Evolutionary conservation across 768 basidiomycete genomes (phyloP), one percentile per base, ranked within the genome.

Genomic region (Tylopilus vinaceipallidus): DNA sequence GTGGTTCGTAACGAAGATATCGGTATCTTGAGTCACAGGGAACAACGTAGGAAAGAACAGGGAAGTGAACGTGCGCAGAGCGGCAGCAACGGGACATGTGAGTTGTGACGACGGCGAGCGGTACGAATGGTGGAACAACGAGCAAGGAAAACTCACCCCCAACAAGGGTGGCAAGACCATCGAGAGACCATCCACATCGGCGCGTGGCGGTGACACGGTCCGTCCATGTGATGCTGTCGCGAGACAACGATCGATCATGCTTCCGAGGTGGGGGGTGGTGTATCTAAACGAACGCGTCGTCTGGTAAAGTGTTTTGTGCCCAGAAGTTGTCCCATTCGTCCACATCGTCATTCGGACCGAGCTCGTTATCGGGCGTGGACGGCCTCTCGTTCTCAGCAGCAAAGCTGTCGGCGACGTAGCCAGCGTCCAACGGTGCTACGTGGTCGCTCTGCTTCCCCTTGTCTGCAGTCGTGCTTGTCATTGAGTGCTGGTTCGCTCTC

Each of bases 281-380:
- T 42, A 56, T 23, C 54, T 54, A 59, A 42, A 42, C 50, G 32
- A 70, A 69, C 34, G 65, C 57, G 36, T 73, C 73, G n/a, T 75
- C 72, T 23, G 73, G 67, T 38, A 75, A 62, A 20, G 69, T 61
- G 41, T 78, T 73, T 29, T 67, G 63, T 36, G 65, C 69, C 75
- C 75, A 78, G 47, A 71, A 75, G 44, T 53, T 57, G 17, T 78
- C 75, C 79, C 80, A 80, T 50, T 80, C 75, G 51, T 78, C 76
- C 37, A 68, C 64, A 9, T 49, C 51, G 6, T 42, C 50, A 10
- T 34, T 26, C 7, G 52, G 57, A 22, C 63, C 62, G 9, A 61
- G 54, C 34, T 62, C 52, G 36, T 46, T 64, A 62, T 49, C 66
- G 57, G 51, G 66, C 54, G 56, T 61, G 45, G 23, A 42, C 41